Evolutionary conservation across 2,329 filamentous ascomycete genomes (phyloP), one percentile per base, ranked within the genome.

Genomic region (Diaporthe sp.): DNA sequence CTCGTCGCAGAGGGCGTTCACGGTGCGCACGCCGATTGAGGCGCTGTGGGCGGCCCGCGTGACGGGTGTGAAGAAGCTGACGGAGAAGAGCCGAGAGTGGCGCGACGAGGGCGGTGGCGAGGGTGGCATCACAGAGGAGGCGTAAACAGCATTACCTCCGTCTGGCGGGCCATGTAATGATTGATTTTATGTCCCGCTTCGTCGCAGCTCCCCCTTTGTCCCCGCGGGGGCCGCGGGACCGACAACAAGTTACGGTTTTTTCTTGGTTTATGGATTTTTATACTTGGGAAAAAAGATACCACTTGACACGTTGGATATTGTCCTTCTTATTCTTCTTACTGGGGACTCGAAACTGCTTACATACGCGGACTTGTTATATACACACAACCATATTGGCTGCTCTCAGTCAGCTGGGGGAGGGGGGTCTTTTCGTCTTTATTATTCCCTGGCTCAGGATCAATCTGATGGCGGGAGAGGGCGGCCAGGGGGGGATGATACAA

Each of bases 1-100:
- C 80, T 97, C 94, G 81, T 97, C 94, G 9, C 97, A 99, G 85
- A 91, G 97, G 62, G 96, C 94, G 15, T 98, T 96, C 82, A 98
- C 97, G 0, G 98, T 96, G 89, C 92, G 96, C 71, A 97, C 96
- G 2, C 92, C 95, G 0, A 94, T 96, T 8, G 97, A 99, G 86
- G 91, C 92, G 44, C 89, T 98, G 42, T 98, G 96, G 95, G 95
- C 97, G 1, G 90, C 90, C 55, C 91, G 97, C 51, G 93, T 98
- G 28, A 85, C 89, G 19, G 97, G 97, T 34, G 92, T 98, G 78
- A 95, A 94, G 84, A 90, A 91, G 76, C 86, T 98, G 78, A 95
- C 95, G 0, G 94, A 97, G 79, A 91, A 92, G 82, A 97, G 95
- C 80, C 92, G 95, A 62, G 95, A 98, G 79, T 99, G 97, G 97